These are phyloP conservation scores for Rhazya stricta DNA, from an alignment of 257 asterid genomes.

Conservation along the genomic window DNA sequence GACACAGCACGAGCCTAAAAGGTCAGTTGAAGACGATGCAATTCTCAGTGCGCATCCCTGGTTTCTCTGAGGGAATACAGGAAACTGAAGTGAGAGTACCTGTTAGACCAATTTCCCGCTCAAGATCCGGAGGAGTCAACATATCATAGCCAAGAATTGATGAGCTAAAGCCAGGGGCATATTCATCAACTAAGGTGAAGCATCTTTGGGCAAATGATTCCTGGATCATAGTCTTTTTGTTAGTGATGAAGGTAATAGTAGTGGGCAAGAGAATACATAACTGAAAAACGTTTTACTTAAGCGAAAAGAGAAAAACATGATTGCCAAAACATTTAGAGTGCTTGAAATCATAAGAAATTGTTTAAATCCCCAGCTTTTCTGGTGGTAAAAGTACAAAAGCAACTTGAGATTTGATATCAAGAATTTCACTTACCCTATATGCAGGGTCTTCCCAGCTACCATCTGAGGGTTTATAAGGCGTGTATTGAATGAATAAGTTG, in stretches of 20 bases:
- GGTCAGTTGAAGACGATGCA: neutral
- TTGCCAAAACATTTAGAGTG: neutral
- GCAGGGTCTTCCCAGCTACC: slow-evolving; percentile 94
- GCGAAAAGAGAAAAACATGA: neutral
- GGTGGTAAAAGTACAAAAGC: neutral
- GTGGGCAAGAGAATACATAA: neutral
- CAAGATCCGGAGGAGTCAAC: slow-evolving; percentile 98
- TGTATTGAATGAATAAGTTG: slow-evolving; percentile 87
- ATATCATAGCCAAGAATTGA: slow-evolving; percentile 85
- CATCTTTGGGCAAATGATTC: slow-evolving; percentile 78
- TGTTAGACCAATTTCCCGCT: slow-evolving; percentile 80
- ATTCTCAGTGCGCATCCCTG: neutral
- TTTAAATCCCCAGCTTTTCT: too few species aligned
- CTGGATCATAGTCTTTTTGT: slow-evolving; percentile 30
- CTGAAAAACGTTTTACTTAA: neutral
- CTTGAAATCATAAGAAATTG: neutral
- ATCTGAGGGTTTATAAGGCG: slow-evolving; percentile 79
- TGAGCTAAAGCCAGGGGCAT: slow-evolving; percentile 83
- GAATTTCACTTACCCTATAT: slow-evolving; percentile 57
- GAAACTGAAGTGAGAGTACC: slow-evolving; percentile 33
- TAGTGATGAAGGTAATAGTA: slow-evolving; percentile 4
- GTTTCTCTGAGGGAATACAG: neutral
- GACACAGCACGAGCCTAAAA: neutral
- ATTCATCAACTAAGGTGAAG: slow-evolving; percentile 76
- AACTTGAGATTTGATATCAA: neutral